Base-by-base conservation (phyloP, 2,329 filamentous ascomycete species). In the Arthrobotrys entomopaga region DNA sequence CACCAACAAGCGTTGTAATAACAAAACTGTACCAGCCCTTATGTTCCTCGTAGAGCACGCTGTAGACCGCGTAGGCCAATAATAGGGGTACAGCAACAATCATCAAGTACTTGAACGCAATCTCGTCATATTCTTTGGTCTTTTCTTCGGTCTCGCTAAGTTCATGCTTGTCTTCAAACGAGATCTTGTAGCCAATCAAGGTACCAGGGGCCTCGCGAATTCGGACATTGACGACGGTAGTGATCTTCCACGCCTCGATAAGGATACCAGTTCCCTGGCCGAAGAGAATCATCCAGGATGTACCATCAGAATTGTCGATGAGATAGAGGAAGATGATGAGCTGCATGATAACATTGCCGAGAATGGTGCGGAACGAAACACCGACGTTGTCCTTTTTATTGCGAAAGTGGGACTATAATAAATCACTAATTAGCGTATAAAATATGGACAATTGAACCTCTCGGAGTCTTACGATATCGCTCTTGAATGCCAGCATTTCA, bases 371-470 rank as follows among this genome's bases (percentile, higher is more conserved):
- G 73, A 99, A 91, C 0, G 93, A 97, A 52, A 97, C 96, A 76
- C 95, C 95, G 26, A 99, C 91, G 71, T 97, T 95, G 84, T 98
- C 96, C 86, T 99, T 99, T 90, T 99, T 99, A 85, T 98, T 97
- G 81, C 93, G 92, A 88, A 95, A 99, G 83, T 99, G 95, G 56
- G 93, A 85, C 70, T 74, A 15, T 6, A 16, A n/a, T n/a, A n/a
- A n/a, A n/a, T 15, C n/a, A 26, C n/a, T 24, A 3, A 20, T 20
- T 24, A 19, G 20, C 10, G 8, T 13, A 10, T 6, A 10, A 16
- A 13, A 19, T 34, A 34, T 10, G 29, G 1, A 6, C 6, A 8
- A 6, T 5, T 34, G 2, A 34, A 8, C 10, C 6, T 10, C 10
- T 34, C 29, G 6, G 2, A n/a, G 29, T 10, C 70, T 58, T 67